Conservation (phyloP, 495 filamentous ascomycete genomes). For the Halenospora varia region DNA sequence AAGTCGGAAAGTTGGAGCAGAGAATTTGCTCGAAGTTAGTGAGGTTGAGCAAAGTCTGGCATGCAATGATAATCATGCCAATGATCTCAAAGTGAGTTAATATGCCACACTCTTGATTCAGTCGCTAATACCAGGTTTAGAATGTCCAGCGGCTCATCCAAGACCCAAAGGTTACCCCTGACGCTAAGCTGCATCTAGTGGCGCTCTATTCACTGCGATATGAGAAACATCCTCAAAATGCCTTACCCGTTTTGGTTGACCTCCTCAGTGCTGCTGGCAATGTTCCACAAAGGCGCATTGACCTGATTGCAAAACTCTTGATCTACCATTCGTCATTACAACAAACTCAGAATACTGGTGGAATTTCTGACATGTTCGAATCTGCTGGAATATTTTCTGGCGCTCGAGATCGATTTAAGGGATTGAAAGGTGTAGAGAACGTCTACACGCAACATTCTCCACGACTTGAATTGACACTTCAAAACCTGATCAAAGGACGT, state of each 20-base stretch:
- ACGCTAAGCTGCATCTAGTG: slow-evolving; percentile 82
- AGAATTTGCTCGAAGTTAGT: slow-evolving; percentile 86
- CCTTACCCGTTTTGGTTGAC: slow-evolving; percentile 77
- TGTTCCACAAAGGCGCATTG: slow-evolving; percentile 67
- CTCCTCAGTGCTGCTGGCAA: slow-evolving; percentile 73
- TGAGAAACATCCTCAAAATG: slow-evolving; percentile 74
- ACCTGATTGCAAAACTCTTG: slow-evolving; percentile 71
- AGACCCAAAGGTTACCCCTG: slow-evolving; percentile 63
- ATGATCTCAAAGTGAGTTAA: slow-evolving; percentile 70
- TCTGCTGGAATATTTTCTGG: slow-evolving; percentile 87
- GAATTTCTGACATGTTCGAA: slow-evolving; percentile 88
- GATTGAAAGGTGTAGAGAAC: slow-evolving; percentile 94
- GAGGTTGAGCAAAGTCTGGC: slow-evolving; percentile 96
- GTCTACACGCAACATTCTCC: slow-evolving; percentile 98
- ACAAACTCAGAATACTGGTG: slow-evolving; percentile 60
- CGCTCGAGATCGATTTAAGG: slow-evolving; percentile 86
- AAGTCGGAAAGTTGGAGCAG: slow-evolving; percentile 76
- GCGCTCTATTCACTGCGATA: slow-evolving; percentile 93
- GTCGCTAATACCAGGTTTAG: slow-evolving; percentile 38
- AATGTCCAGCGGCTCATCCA: slow-evolving; percentile 81
- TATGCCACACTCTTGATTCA: background rate
- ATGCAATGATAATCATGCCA: slow-evolving; percentile 89
- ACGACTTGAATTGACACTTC: slow-evolving; percentile 77
- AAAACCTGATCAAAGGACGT: slow-evolving; percentile 88
- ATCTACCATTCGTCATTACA: slow-evolving; percentile 82